Base-by-base conservation (phyloP, 495 filamentous ascomycete genomes). In the Collariella sp. region DNA sequence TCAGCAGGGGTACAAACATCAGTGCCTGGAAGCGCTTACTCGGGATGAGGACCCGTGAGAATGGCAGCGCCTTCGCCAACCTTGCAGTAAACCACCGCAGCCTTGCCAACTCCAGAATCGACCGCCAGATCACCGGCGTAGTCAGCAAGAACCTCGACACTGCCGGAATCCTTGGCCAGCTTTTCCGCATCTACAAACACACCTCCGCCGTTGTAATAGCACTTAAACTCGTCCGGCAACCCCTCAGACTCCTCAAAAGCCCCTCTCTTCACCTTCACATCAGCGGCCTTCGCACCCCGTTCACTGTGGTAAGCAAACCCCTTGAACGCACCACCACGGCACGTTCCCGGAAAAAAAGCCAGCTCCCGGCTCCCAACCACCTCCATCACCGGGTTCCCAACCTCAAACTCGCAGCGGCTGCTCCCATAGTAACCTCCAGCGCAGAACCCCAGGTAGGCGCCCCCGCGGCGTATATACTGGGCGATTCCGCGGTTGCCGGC, bases 251-350 rank as follows among this genome's bases (percentile, higher is more conserved):
- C 62, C n/a, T 67, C 64, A 50, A 93, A 79, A 1, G 72, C 73
- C 11, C 71, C 75, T 62, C 84, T 86, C 23, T 78, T 73, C 26
- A 91, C 83, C 54, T 73, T 73, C 18, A 98, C 58, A 46, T 79
- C 77, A 0, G 81, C 81, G 29, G 89, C 91, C 57, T 78, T 81
- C 4, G 93, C 86, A 2, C 93, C 93, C 41, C 71, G 81, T 73
- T 98, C 93, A 63, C 88, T 94, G 46, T 87, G 78, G 71, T 98
- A 98, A 41, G 86, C 80, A 64, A 98, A 98, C 6, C 94, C 94
- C 29, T 79, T 74, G 66, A 96, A 98, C 4, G 93, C 90, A 49
- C 85, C 79, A 2, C 93, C 93, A 20, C 89, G 79, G 71, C 90
- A 96, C 6, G 70, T 84, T 0, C 89, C 90, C 0, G 89, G 88